phyloP scores from a whole-genome alignment of 1,284 basidiomycete species.

The Cryptococcus sp. region DNA sequence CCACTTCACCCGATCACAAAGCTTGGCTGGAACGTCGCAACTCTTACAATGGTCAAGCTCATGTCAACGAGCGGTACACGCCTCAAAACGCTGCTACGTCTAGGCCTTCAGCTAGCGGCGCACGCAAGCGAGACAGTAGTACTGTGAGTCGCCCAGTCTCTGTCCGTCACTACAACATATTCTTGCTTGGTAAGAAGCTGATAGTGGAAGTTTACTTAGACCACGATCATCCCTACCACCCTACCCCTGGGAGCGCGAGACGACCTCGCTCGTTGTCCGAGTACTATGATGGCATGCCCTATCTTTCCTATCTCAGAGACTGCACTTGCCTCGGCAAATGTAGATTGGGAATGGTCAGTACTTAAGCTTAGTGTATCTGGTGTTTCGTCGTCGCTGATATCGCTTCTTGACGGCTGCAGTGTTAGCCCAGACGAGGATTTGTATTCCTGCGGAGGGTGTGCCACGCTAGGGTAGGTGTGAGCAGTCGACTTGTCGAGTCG shows the following conservation, averaged over 20 bases:
- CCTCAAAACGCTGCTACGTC: too few relatives aligned
- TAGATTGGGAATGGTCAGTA: slow-evolving; percentile 30
- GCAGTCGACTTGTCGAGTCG: not conserved
- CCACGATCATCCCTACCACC: not conserved
- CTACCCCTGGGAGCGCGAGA: slow-evolving; percentile 19
- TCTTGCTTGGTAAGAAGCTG: too few relatives aligned
- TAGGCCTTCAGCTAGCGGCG: not conserved
- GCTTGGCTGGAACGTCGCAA: too few relatives aligned
- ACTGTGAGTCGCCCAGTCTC: not conserved
- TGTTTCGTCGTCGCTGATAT: not conserved
- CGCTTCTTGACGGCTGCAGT: slow-evolving; percentile 8
- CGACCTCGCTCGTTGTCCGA: slow-evolving; percentile 28
- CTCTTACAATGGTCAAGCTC: too few relatives aligned
- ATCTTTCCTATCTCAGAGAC: slow-evolving; percentile 9
- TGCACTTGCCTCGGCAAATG: not conserved
- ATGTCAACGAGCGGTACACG: too few relatives aligned
- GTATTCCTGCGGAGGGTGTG: slow-evolving; percentile 34
- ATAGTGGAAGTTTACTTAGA: not conserved
- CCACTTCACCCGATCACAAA: too few relatives aligned
- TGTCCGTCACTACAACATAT: not conserved
- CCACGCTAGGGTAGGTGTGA: slow-evolving; percentile 26
- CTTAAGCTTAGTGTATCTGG: too few relatives aligned
- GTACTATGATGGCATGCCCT: slow-evolving; percentile 25
- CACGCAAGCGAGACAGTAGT: not conserved
- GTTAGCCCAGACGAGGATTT: slow-evolving; percentile 25